Conservation (phyloP, 1,139 yeast species). For the Lizanozyma gosingica region DNA sequence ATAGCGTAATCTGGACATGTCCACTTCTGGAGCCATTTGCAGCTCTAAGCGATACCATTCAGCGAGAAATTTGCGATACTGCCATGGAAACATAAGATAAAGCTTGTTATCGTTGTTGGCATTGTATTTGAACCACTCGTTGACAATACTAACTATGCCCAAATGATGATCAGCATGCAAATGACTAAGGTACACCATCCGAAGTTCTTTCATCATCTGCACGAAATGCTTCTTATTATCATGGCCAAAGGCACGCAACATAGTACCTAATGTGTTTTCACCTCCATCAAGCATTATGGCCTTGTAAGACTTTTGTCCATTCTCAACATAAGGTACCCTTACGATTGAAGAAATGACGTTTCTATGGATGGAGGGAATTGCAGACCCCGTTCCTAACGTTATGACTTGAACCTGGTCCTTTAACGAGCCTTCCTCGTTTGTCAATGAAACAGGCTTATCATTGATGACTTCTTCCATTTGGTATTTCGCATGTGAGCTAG, state of each 20-base stretch:
- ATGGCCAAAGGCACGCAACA: constrained; percentile 54
- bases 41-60: constrained; percentile 65
- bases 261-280: constrained; percentile 77
- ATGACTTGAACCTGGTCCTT: constrained; percentile 58
- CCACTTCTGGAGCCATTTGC: constrained; percentile 17
- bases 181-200: constrained; percentile 71
- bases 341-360: constrained; percentile 77
- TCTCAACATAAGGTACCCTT: constrained; percentile 46
- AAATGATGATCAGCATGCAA: constrained; percentile 96
- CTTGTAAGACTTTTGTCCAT: constrained; percentile 25
- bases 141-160: constrained; percentile 65
- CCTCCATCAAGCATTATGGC: constrained; percentile 79
- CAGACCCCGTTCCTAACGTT: constrained; percentile 91
- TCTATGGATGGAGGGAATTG: constrained; percentile 76
- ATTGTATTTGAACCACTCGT: constrained; percentile 50
- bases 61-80: constrained; percentile 51
- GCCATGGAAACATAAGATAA: constrained; percentile 71
- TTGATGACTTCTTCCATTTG: constrained; percentile 10
- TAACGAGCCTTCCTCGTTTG: constrained; percentile 11
- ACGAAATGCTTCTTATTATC: constrained; percentile 23
- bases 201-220: constrained; percentile 43
- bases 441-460: constrained; percentile 14
- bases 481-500: constrained; percentile 1
- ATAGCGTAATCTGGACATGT: constrained; percentile 38
- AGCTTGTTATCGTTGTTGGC: constrained; percentile 19